Base-by-base conservation (phyloP, 768 basidiomycete species). In the Lactarius sp. region DNA sequence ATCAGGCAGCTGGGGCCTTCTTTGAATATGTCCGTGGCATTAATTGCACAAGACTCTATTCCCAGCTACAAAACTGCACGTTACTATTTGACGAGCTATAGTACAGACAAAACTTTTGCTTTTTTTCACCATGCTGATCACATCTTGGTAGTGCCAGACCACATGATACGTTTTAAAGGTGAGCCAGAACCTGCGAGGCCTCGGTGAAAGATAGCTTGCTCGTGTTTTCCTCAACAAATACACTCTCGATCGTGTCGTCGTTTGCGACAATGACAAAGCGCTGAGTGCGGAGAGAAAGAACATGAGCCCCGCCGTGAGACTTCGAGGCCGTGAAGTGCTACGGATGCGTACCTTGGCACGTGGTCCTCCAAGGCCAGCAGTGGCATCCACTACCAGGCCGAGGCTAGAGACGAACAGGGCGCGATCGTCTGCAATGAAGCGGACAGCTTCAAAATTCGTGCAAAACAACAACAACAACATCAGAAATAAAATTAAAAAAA, bases 261-360 rank as follows among this genome's bases (percentile, higher is more conserved):
- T 94, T 85, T 62, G 88, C 70, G 66, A 90, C 75, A 52, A 90
- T 68, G 18, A 83, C 87, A 63, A 83, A 90, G 52, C 88, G 83
- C 61, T 87, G 60, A n/a, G 10, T 1, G 42, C 18, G 6, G 27
- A 56, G 49, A 18, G 18, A 42, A 37, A 33, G 7, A 46, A 7
- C 2, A 31, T 31, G 12, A 39, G 37, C 6, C 31, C 22, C 27
- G 27, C 33, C 8, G 58, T 56, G 39, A 36, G 54, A 27, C 18
- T 27, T 22, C 10, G 4, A 5, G n/a, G 33, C 20, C 27, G 27
- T 27, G 14, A 46, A 18, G 5, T 6, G 33, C 3, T 1, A 6
- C 13, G 18, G 27, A 34, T 52, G 16, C 66, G 6, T 39, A 76
- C 71, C 77, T 77, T 87, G 16, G 90, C 80, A 50, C 90, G 86